Conservation (phyloP, 2,329 filamentous ascomycete species). For the Thielaviopsis cerberus region DNA sequence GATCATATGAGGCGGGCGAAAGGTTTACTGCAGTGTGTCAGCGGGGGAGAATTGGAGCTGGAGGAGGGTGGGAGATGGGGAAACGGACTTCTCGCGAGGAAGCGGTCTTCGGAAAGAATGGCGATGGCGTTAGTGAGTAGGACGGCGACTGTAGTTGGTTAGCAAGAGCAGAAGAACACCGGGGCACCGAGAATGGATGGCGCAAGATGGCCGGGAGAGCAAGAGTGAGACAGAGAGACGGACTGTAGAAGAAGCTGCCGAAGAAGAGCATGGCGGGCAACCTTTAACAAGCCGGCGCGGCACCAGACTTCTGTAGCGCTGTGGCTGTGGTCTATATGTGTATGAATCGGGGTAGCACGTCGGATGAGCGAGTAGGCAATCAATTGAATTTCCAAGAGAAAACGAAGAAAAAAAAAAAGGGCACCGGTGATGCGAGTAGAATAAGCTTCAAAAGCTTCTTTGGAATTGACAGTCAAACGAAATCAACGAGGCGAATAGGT, state of each 20-base stretch:
- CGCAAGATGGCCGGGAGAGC: background rate
- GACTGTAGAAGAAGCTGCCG: constrained; percentile 50
- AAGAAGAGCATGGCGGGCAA: constrained; percentile 43
- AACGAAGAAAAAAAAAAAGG: too few species aligned
- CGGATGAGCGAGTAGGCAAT: too few species aligned
- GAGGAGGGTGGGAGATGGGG: background rate
- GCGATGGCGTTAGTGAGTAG: constrained; percentile 88
- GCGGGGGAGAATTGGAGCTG: background rate
- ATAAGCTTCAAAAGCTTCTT: too few species aligned
- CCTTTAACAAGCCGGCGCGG: background rate
- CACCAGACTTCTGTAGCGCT: background rate
- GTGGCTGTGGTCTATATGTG: too few species aligned
- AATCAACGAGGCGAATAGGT: too few species aligned
- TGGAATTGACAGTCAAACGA: too few species aligned
- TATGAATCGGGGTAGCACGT: too few species aligned
- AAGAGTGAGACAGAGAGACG: constrained; percentile 1
- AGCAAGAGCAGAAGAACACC: background rate
- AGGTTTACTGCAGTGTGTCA: constrained; percentile 43
- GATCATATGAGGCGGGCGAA: constrained; percentile 50
- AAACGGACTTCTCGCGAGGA: constrained; percentile 46
- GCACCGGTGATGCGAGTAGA: too few species aligned
- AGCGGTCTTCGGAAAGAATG: constrained; percentile 84
- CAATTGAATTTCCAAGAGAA: too few species aligned
- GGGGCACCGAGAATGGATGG: background rate
- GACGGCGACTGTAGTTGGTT: constrained; percentile 37